Conservation (phyloP, 371 early-diverging fungal species). For the Mucor lusitanicus region DNA sequence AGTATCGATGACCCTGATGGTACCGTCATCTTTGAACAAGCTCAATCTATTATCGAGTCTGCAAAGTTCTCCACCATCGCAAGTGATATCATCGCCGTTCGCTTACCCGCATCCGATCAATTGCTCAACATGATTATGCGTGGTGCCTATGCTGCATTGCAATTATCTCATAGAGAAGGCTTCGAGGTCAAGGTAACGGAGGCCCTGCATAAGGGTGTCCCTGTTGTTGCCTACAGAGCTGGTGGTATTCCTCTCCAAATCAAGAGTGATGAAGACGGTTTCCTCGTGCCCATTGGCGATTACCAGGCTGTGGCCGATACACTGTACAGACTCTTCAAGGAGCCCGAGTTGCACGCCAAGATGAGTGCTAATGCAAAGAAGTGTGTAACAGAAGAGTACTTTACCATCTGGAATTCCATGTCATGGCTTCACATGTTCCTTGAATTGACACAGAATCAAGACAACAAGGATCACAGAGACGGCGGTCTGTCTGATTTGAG, state of each 20-base stretch:
- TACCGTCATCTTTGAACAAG: constrained; percentile 68
- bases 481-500: constrained; percentile 9
- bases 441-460: constrained; percentile 48
- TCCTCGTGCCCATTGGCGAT: constrained; percentile 67
- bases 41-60: constrained; percentile 44
- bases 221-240: constrained; percentile 66
- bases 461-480: constrained; percentile 7
- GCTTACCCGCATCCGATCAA: constrained; percentile 82
- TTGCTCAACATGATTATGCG: constrained; percentile 74
- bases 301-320: constrained; percentile 60
- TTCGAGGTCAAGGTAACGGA: constrained; percentile 95
- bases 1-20: constrained; percentile 91
- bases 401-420: constrained; percentile 69
- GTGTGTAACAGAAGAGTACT: constrained; percentile 65
- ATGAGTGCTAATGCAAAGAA: constrained; percentile 51
- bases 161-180: constrained; percentile 85
- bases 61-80: constrained; percentile 51
- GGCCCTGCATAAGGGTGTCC: constrained; percentile 70
- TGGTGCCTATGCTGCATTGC: constrained; percentile 72
- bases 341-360: constrained; percentile 40
- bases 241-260: constrained; percentile 91
- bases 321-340: constrained; percentile 54
- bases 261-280: constrained; percentile 63
- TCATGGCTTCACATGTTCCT: constrained; percentile 69
- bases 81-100: constrained; percentile 63